Conservation (phyloP, 2,329 filamentous ascomycete genomes). For the Exophiala oligosperma region DNA sequence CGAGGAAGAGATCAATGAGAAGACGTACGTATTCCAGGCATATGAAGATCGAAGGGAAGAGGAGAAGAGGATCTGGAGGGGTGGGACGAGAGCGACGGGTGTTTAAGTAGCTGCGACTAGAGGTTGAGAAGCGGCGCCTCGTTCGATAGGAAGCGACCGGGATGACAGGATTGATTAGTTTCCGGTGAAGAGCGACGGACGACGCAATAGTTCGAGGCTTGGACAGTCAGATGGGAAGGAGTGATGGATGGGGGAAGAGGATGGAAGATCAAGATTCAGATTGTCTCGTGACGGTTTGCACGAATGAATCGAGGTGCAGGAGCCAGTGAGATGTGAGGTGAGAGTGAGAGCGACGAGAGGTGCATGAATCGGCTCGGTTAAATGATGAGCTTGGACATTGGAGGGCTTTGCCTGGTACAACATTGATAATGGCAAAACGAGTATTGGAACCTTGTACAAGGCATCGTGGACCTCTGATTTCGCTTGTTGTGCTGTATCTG, state of each 20-base stretch:
- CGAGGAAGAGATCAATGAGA: slow-evolving; percentile 9
- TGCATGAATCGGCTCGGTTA: neutral
- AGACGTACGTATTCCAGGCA: slow-evolving; percentile 30
- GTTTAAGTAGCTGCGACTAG: slow-evolving; percentile 17
- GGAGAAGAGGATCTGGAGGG: neutral
- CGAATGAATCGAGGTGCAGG: neutral
- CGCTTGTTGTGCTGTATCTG: no score
- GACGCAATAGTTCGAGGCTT: slow-evolving; percentile 21
- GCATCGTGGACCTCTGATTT: no score
- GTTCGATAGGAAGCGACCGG: slow-evolving; percentile 15
- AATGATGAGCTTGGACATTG: neutral
- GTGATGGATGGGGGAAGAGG: slow-evolving; percentile 1
- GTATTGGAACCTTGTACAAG: no score
- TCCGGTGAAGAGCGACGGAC: slow-evolving; percentile 4
- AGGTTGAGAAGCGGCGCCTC: no score
- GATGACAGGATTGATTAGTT: neutral
- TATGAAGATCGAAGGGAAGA: slow-evolving; percentile 7
- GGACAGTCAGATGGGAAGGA: slow-evolving; percentile 13
- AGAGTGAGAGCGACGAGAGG: neutral
- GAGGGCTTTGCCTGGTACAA: no score
- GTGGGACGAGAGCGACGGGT: slow-evolving; percentile 6
- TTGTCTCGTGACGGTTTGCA: slow-evolving; percentile 18
- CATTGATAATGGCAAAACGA: no score
- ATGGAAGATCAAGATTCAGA: neutral
- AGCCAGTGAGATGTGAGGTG: neutral